Conservation (phyloP, 2,329 filamentous ascomycete species). For the Neurospora sp. region DNA sequence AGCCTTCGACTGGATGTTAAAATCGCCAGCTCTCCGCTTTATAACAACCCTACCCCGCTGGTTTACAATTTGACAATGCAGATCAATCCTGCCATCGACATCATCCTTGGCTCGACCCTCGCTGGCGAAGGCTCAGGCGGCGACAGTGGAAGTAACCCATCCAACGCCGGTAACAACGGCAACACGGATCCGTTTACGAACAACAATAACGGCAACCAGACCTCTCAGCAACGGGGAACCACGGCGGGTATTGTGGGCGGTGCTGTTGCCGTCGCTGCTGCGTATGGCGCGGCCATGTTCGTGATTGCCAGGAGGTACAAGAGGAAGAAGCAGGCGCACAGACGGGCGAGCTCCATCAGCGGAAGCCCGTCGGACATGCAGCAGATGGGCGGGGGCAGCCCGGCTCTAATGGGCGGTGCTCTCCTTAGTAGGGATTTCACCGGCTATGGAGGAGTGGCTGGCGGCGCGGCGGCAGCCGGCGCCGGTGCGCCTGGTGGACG, state of each 20-base stretch:
- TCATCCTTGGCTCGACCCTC: constrained; percentile 38
- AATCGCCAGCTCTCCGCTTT: constrained; percentile 63
- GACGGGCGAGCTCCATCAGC: constrained; percentile 64
- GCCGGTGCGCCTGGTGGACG: constrained; percentile 23
- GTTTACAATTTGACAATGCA: constrained; percentile 64
- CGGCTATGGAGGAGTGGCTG: constrained; percentile 42
- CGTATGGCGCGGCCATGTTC: constrained; percentile 94
- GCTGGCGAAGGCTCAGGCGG: constrained; percentile 28
- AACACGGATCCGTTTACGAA: constrained; percentile 17
- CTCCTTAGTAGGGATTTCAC: constrained; percentile 46
- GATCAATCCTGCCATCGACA: constrained; percentile 76
- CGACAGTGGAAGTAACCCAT: neutral
- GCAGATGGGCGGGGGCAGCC: constrained; percentile 44
- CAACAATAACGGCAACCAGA: constrained; percentile 35
- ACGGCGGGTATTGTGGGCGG: constrained; percentile 65
- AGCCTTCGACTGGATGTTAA: constrained; percentile 60
- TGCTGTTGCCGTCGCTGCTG: constrained; percentile 65
- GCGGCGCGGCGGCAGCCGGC: constrained; percentile 6
- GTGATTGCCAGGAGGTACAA: constrained; percentile 84
- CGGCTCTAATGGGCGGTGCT: constrained; percentile 62
- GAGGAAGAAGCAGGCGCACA: constrained; percentile 69
- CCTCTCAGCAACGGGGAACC: constrained; percentile 51
- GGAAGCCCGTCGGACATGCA: constrained; percentile 43
- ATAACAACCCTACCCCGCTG: constrained; percentile 58
- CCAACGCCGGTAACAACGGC: constrained; percentile 23